phyloP scores from a whole-genome alignment of 306 rosid genomes.

The Biancaea sappan region DNA sequence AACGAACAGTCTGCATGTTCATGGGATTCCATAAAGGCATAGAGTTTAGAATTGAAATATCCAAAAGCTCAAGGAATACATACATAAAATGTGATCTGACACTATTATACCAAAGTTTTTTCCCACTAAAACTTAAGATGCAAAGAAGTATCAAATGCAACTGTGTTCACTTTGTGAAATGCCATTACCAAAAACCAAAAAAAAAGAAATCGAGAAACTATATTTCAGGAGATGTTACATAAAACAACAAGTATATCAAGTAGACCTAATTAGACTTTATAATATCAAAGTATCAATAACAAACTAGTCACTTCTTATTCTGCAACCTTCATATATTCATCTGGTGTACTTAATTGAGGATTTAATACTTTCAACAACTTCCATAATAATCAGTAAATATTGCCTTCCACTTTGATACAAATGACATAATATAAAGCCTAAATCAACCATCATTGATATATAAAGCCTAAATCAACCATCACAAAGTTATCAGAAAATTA shows the following conservation, averaged over 20 bases:
- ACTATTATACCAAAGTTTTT: not conserved
- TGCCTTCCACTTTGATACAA: not conserved
- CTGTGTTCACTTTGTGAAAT: not conserved
- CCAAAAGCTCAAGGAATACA: not conserved
- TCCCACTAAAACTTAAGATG: not conserved
- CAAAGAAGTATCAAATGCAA: not conserved
- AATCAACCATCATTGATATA: not conserved
- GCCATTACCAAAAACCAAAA: not conserved
- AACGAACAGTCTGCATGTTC: constrained; percentile 81
- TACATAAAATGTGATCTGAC: constrained; percentile 5
- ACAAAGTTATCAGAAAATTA: not conserved
- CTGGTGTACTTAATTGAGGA: not conserved
- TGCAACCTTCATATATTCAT: not conserved
- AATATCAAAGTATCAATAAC: not conserved
- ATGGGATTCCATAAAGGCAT: not conserved
- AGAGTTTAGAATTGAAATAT: not conserved
- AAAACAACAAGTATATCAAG: not conserved
- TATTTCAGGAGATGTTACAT: not conserved
- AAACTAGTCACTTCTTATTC: not conserved
- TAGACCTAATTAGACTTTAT: not conserved
- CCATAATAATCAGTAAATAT: not conserved
- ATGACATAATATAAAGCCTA: not conserved
- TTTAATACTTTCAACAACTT: not conserved
- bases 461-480: not conserved
- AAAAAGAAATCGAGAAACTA: not conserved